Evolutionary conservation across 805 yeast species (phyloP), one percentile per base, ranked within the genome.

Genomic region (Saccharomyces mikatae): DNA sequence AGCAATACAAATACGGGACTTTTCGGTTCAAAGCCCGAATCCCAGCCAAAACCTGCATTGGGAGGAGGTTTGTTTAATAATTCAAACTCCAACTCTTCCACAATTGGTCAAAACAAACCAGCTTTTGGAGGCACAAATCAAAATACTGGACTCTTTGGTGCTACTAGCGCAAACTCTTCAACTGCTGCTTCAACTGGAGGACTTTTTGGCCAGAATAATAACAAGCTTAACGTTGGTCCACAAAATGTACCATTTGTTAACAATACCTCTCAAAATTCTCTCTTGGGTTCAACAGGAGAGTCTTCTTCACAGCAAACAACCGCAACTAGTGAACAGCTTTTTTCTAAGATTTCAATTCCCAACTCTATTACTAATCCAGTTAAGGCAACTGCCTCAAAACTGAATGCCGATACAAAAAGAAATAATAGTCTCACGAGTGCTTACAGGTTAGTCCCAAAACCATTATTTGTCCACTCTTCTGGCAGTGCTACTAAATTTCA

Each of bases 391-490:
- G 78, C 75, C 5, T 77, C 76, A 27, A 81, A 84, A 8, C 60
- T 80, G 8, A 67, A 69, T 17, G 66, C 73, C 2, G 67, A 73
- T 41, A 73, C 69, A 46, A 86, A 81, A 67, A 86, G 82, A 66
- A 78, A 80, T 49, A 80, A 80, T 24, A 79, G 81, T 9, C 70
- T 86, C 46, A 64, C 80, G 48, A 73, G 81, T n/a, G 83, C 87
- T 0, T 84, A 81, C 60, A 80, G 80, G 63, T 70, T 86, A 32
- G 78, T 86, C 0, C 91, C 94, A 47, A 81, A 76, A 54, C 83
- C 87, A 2, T 65, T 82, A 47, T 81, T 80, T 58, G 68, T 72
- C 46, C 52, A 24, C 5, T 36, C 44, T 36, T 36, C 44, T 17
- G 24, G 11, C 8, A 17, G 8, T 11, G 17, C 8, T 17, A 8